Evolutionary conservation across 225 moss, liverwort and hornwort species (phyloP), one percentile per base, ranked within the genome.

Genomic region (Sphagnum contortum): DNA sequence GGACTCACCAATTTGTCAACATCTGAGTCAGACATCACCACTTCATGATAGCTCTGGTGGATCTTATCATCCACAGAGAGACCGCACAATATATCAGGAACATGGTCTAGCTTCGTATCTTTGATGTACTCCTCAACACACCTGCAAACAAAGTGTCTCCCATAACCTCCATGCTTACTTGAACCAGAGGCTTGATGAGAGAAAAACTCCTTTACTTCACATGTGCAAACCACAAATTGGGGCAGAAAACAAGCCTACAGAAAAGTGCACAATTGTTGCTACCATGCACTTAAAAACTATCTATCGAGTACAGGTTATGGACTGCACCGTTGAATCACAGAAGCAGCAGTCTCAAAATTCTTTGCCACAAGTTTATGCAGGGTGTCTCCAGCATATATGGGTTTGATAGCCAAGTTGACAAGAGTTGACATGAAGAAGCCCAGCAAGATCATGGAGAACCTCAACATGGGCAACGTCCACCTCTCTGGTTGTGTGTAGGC

Each of bases 1-100:
- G 63, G 9, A 69, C 79, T 76, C 78, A 94, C 94, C 89, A 94
- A 68, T 82, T 94, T 94, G 75, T 94, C 94, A 60, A 94, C 80
- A 66, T 94, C 94, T 51, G 91, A 91, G 80, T 91, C 94, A 64
- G 94, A 94, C 94, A 94, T 94, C 55, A 94, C 94, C 57, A 94
- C 83, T 76, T 94, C 94, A 73, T 94, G 91, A 75, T 94, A 94
- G 61, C 85, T 90, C 77, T 94, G 94, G 57, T 94, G 94, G 73
- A 94, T 91, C 64, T 80, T 91, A 61, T 94, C 94, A 74, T 94
- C 94, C 69, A 72, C 87, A 47, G 94, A 91, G 45, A 81, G 81
- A 46, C 91, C 94, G 50, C 87, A 76, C 72, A 89, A 72, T 60
- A 94, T 94, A 57, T 94, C 94, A 57, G 91, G 94, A 60, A 94